phyloP scores from a whole-genome alignment of 139 green algal genomes.

The Micractinium sp. region DNA sequence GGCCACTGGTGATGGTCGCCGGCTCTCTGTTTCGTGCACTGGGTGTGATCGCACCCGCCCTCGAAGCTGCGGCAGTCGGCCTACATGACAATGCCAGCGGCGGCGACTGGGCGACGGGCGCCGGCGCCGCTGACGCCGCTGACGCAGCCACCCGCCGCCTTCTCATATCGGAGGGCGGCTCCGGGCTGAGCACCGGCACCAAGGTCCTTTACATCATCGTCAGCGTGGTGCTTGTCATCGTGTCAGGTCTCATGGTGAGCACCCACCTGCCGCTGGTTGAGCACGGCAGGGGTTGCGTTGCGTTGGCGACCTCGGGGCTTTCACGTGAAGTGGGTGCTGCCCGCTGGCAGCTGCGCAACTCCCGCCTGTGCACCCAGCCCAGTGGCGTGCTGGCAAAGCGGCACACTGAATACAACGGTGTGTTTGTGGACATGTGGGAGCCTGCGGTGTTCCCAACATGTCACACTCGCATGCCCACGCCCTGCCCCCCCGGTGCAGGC shows the following conservation, averaged over 20 bases:
- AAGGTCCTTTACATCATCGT: background rate
- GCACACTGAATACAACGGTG: too few relatives aligned
- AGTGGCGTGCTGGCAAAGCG: background rate
- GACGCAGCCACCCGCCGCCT: background rate
- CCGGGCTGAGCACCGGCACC: background rate
- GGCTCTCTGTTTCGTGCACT: too few relatives aligned
- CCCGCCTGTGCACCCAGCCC: background rate
- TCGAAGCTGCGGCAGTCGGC: too few relatives aligned
- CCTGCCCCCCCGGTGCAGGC: conserved; percentile 22
- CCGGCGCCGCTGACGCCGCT: too few relatives aligned
- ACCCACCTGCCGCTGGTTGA: background rate
- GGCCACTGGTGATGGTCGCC: too few relatives aligned
- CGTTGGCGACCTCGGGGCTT: background rate
- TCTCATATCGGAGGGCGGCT: background rate
- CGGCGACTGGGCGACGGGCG: too few relatives aligned
- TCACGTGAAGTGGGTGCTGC: background rate
- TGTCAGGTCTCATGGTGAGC: conserved; percentile 32
- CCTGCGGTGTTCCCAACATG: too few relatives aligned
- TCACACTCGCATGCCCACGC: too few relatives aligned
- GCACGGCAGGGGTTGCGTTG: background rate
- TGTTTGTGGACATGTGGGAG: too few relatives aligned
- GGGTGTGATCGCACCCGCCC: too few relatives aligned
- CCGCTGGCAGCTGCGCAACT: background rate
- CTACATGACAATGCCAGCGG: too few relatives aligned
- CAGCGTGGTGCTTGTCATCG: background rate